Base-by-base conservation (phyloP, 768 basidiomycete genomes). In the Termitomyces heimii region DNA sequence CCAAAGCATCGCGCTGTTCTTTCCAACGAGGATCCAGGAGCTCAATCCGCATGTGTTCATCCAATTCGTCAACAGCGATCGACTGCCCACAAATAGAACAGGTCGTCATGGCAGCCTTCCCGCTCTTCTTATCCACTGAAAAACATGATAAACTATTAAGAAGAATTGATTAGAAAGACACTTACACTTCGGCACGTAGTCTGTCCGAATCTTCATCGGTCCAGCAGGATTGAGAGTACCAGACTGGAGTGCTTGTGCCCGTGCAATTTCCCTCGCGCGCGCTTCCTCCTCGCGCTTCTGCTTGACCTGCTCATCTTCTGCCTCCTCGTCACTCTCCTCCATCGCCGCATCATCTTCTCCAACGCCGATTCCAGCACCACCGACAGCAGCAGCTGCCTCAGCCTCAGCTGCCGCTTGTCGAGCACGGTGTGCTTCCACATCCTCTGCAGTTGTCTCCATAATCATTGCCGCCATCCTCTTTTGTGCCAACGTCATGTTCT, bases 11-110 rank as follows among this genome's bases (percentile, higher is more conserved):
- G 62, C 96, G 89, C 69, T 96, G 93, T 61, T 94, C 93, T 71
- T 98, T 98, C 95, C 96, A 99, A 70, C 88, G 86, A 42, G 97
- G 97, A 73, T 99, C 97, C 63, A 99, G 82, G 60, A 98, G 72
- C 69, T 99, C 97, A 68, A 98, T 98, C 64, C 97, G 92, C 85
- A 98, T 94, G 71, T 98, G 97, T 69, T 98, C 95, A 63, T 96
- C 85, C 45, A 98, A 76, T 69, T 98, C 96, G 73, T 97, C 91
- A 65, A 95, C 88, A 28, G 97, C 88, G 37, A 99, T 91, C 71
- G 94, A 89, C 70, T 98, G 95, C n/a, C 90, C 88, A 73, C 95
- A 97, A 64, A 98, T 89, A 18, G 88, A 81, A 75, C 94, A 98
- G 29, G 89, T 94, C 4, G 93, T 89, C 73, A 90, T 86, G 37